Percentiles rank a stretch among this genome's conserved stretches.
Evolutionary conservation across 192 early-diverging fungal species (phyloP).

Genomic region (Chytriomyces hyalinus): DNA sequence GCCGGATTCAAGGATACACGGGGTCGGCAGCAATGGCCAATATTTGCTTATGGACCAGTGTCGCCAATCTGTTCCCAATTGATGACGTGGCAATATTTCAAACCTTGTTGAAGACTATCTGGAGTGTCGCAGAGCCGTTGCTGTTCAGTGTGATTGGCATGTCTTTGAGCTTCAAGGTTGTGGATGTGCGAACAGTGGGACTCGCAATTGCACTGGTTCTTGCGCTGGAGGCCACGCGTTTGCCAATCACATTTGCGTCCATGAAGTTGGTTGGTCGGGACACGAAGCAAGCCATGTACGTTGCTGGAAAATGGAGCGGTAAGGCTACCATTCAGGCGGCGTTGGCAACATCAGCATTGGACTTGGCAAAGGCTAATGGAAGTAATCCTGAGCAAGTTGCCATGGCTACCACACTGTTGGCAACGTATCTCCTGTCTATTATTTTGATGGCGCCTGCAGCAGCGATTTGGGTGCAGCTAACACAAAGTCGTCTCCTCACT

Average conservation of each 20-base stretch:
- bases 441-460: conserved; percentile 4
- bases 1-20: not conserved
- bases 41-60: not conserved
- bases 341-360: not conserved
- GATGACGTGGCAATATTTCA: not conserved
- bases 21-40: conserved; percentile 7
- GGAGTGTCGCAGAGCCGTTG: not conserved
- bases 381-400: not conserved
- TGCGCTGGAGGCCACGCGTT: not conserved
- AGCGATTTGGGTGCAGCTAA: not conserved
- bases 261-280: not conserved
- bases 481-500: not conserved
- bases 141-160: conserved; percentile 10
- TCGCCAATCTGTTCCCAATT: not conserved
- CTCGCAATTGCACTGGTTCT: not conserved
- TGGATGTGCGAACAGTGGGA: not conserved
- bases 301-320: conserved; percentile 13
- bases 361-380: not conserved
- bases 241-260: not conserved
- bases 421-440: not conserved
- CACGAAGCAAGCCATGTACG: not conserved
- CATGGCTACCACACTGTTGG: not conserved
- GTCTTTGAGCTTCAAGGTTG: not conserved
- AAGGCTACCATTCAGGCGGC: conserved; percentile 13
- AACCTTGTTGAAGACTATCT: not conserved